Evolutionary conservation across 352 stramenopile genomes (phyloP).

Genomic region (Lagenidium sp.): DNA sequence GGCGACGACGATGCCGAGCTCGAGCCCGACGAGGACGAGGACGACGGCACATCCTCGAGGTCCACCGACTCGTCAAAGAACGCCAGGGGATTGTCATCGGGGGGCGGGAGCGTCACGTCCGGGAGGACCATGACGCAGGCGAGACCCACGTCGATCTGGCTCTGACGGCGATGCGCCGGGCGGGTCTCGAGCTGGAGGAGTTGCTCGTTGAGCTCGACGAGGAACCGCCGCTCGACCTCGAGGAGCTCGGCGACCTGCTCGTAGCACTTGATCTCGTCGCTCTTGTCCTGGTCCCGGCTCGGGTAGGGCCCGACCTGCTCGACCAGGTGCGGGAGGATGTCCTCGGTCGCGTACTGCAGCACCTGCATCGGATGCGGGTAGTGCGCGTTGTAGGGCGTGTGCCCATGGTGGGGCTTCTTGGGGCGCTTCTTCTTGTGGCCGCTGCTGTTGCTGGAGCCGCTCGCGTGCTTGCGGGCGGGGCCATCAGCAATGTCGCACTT

Average conservation of each 20-base stretch:
- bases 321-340: conserved; percentile 61
- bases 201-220: conserved; percentile 54
- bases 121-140: conserved; percentile 73
- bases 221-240: conserved; percentile 47
- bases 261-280: conserved; percentile 1
- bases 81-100: conserved; percentile 27
- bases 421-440: conserved; percentile 3
- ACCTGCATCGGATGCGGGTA: conserved; percentile 62
- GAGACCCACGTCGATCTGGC: conserved; percentile 65
- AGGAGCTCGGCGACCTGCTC: conserved; percentile 63
- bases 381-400: conserved; percentile 22
- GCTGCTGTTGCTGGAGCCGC: conserved; percentile 8
- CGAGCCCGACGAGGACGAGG: conserved; percentile 1
- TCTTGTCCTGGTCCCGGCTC: background rate
- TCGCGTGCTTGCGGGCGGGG: conserved; percentile 12
- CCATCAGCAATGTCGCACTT: conserved; percentile 50
- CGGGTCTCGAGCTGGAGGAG: conserved; percentile 43
- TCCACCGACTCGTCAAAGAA: conserved; percentile 18
- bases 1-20: background rate
- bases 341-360: conserved; percentile 61
- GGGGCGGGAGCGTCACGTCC: conserved; percentile 59
- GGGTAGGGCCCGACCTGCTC: conserved; percentile 18
- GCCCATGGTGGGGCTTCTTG: conserved; percentile 4
- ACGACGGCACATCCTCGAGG: conserved; percentile 6
- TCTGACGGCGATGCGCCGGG: conserved; percentile 48